phyloP scores from a whole-genome alignment of 2,329 filamentous ascomycete species.

The Chaetomium globosum region DNA sequence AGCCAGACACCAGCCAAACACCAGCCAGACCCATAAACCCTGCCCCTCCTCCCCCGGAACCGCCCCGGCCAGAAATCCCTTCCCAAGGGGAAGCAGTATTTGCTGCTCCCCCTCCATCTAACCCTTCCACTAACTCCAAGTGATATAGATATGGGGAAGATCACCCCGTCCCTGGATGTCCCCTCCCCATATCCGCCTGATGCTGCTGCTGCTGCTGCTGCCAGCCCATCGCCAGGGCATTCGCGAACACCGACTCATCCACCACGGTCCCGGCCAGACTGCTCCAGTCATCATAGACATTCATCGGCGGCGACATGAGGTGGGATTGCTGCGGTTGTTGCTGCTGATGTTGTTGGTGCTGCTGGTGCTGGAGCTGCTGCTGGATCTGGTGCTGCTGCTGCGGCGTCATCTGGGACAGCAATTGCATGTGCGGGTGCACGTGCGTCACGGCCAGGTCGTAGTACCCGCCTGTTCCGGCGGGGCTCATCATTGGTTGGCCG shows the following conservation, averaged over 20 bases:
- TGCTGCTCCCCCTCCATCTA: not conserved
- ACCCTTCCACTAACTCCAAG: not conserved
- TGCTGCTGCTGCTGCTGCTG: slow-evolving; percentile 15
- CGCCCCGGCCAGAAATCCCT: not conserved
- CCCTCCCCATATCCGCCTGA: slow-evolving; percentile 8
- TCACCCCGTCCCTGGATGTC: not conserved
- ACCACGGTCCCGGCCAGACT: slow-evolving; percentile 35
- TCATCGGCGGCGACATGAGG: slow-evolving; percentile 18
- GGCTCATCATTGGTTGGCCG: slow-evolving; percentile 24
- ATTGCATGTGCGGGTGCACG: slow-evolving; percentile 32
- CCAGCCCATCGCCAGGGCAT: slow-evolving; percentile 29
- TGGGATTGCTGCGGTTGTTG: slow-evolving; percentile 22
- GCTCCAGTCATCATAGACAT: slow-evolving; percentile 37
- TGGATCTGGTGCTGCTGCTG: slow-evolving; percentile 22
- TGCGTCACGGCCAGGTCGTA: slow-evolving; percentile 29
- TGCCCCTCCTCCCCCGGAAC: not conserved
- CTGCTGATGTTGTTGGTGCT: slow-evolving; percentile 20
- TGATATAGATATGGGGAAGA: not conserved
- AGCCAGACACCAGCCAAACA: not conserved
- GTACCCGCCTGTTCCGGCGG: slow-evolving; percentile 23
- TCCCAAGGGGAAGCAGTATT: not conserved
- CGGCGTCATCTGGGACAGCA: slow-evolving; percentile 23
- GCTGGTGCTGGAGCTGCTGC: slow-evolving; percentile 21
- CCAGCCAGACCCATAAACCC: not conserved
- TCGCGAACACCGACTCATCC: slow-evolving; percentile 35